A percentile compares a stretch with the other conserved stretches of the same genome.
Conservation (phyloP, 768 basidiomycete genomes). For the Tricholoma bakamatsutake region DNA sequence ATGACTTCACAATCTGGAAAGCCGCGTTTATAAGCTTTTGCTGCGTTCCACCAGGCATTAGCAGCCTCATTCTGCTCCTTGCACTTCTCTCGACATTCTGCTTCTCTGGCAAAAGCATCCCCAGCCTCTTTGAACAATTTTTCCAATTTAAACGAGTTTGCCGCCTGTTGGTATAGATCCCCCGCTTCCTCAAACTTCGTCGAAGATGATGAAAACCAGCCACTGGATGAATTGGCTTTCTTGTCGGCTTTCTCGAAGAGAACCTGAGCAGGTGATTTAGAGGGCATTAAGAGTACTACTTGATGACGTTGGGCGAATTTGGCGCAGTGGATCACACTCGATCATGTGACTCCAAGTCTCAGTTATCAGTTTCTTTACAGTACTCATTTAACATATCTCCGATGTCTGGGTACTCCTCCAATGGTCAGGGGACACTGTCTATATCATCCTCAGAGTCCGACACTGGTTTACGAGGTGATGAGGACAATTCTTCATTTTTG, state of each 20-base stretch:
- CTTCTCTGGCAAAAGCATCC: slow-evolving; percentile 88
- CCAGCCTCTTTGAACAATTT: slow-evolving; percentile 90
- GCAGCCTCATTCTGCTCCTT: slow-evolving; percentile 93
- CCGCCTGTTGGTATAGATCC: slow-evolving; percentile 92
- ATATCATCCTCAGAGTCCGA: neutral
- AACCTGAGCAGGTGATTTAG: slow-evolving; percentile 72
- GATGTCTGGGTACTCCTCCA: neutral
- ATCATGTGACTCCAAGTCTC: too few relatives aligned
- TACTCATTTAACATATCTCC: too few relatives aligned
- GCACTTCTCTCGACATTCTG: slow-evolving; percentile 86
- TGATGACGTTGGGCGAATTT: neutral
- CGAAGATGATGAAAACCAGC: slow-evolving; percentile 84
- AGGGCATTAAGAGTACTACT: slow-evolving; percentile 38
- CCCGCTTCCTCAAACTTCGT: slow-evolving; percentile 94
- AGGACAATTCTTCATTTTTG: neutral
- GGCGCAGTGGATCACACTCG: too few relatives aligned
- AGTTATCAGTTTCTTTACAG: too few relatives aligned
- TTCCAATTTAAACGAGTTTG: slow-evolving; percentile 89
- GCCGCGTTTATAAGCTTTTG: slow-evolving; percentile 91
- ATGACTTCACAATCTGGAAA: slow-evolving; percentile 68
- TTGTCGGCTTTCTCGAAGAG: slow-evolving; percentile 89
- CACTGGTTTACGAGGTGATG: neutral
- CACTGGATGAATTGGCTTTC: slow-evolving; percentile 75
- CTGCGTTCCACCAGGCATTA: slow-evolving; percentile 98
- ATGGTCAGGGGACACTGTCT: neutral